Conservation (phyloP, 805 yeast genomes). For the Kodamaea hsintzibuensis region DNA sequence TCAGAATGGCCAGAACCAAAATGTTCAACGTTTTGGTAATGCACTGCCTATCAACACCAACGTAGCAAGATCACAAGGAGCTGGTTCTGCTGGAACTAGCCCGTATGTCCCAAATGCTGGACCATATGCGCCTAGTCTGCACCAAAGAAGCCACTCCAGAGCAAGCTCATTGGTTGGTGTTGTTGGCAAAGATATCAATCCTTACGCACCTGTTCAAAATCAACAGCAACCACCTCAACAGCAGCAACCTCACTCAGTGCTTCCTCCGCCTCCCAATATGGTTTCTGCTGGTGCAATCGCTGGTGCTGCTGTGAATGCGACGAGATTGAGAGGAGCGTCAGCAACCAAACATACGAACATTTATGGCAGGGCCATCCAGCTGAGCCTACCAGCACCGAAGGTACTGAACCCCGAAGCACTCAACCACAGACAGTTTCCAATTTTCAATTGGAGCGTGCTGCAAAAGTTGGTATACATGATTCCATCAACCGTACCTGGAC, state of each 20-base stretch:
- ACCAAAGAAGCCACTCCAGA: conserved; percentile 38
- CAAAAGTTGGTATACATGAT: conserved; percentile 29
- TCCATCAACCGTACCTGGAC: conserved; percentile 19
- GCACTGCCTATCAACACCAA: conserved; percentile 24
- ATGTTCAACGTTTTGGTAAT: background rate
- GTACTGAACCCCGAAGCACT: conserved; percentile 55
- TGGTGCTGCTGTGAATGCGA: conserved; percentile 8
- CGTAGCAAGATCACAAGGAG: conserved; percentile 20
- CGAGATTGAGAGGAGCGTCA: conserved; percentile 28
- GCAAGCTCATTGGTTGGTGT: conserved; percentile 41
- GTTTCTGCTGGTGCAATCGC: conserved; percentile 11
- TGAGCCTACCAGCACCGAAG: conserved; percentile 23
- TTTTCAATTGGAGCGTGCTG: conserved; percentile 60
- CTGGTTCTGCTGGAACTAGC: conserved; percentile 25
- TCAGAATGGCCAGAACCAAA: conserved; percentile 1
- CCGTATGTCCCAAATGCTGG: conserved; percentile 47
- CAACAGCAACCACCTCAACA: conserved; percentile 10
- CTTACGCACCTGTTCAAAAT: conserved; percentile 38
- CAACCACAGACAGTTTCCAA: conserved; percentile 66
- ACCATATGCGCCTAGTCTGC: conserved; percentile 42
- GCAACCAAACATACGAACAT: conserved; percentile 17
- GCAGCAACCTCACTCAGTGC: conserved; percentile 1
- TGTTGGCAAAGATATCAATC: conserved; percentile 41
- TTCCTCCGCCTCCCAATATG: conserved; percentile 9
- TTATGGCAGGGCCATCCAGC: conserved; percentile 11